A percentile compares a stretch with the other conserved stretches of the same genome.
These are phyloP conservation scores for Zancudomyces culisetae DNA, from an alignment of 371 early-diverging fungal species.

Conservation along the genomic window DNA sequence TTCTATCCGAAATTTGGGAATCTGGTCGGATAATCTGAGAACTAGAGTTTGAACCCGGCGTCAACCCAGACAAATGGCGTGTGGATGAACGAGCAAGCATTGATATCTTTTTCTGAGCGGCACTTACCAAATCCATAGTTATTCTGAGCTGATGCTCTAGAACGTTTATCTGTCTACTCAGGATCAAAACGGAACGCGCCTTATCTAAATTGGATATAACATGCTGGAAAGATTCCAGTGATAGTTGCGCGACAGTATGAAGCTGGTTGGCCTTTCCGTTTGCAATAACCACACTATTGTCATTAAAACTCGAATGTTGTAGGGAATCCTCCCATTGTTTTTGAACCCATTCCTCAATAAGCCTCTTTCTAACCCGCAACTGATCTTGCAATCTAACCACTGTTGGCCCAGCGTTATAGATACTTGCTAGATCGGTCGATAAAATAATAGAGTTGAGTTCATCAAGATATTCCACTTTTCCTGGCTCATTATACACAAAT, in stretches of 20 bases:
- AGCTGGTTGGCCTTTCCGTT: not conserved
- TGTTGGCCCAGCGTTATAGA: constrained; percentile 31
- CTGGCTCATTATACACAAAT: constrained; percentile 63
- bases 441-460: constrained; percentile 52
- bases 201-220: constrained; percentile 5
- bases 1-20: not conserved
- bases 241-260: not conserved
- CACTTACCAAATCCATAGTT: constrained; percentile 24
- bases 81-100: not conserved
- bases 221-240: not conserved
- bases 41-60: not conserved
- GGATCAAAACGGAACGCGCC: constrained; percentile 14
- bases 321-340: not conserved
- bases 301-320: not conserved
- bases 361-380: constrained; percentile 25
- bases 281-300: not conserved
- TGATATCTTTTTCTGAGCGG: constrained; percentile 18
- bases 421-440: constrained; percentile 37
- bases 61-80: too few relatives aligned
- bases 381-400: constrained; percentile 46
- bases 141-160: constrained; percentile 23
- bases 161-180: constrained; percentile 15
- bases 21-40: not conserved
- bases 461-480: constrained; percentile 43
- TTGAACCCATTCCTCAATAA: constrained; percentile 17